These are phyloP conservation scores for Vinca minor DNA, from an alignment of 257 asterid species.

Conservation along the genomic window DNA sequence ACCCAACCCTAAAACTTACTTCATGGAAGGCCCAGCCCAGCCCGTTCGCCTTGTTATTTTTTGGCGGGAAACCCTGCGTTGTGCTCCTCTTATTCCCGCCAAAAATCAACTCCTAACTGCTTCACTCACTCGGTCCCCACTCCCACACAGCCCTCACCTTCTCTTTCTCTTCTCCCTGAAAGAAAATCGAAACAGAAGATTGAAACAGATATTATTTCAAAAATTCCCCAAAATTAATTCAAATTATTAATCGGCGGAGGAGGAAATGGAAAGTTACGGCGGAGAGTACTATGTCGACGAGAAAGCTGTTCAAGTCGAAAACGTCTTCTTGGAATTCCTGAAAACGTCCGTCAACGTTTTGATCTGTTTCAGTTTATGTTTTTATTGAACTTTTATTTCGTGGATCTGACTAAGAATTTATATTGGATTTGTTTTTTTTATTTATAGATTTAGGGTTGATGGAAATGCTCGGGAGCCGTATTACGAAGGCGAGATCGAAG, in stretches of 20 bases:
- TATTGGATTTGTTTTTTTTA: constrained; percentile 12
- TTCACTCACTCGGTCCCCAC: not conserved
- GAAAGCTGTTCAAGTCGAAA: constrained; percentile 77
- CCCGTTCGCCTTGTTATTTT: no score
- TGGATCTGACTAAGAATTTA: not conserved
- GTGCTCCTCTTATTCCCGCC: constrained; percentile 23
- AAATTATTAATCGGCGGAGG: not conserved
- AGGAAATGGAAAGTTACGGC: constrained; percentile 46
- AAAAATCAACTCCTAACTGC: not conserved
- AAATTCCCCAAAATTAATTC: not conserved
- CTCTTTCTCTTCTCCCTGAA: not conserved
- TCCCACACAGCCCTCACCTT: not conserved
- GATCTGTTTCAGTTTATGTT: no score
- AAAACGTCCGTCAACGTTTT: constrained; percentile 28
- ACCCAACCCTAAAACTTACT: no score
- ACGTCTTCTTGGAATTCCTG: constrained; percentile 71
- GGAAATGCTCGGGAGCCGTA: constrained; percentile 52
- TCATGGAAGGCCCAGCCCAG: no score
- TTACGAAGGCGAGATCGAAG: constrained; percentile 76
- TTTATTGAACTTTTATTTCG: not conserved
- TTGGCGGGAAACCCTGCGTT: constrained; percentile 24
- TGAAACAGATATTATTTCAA: not conserved
- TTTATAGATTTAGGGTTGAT: constrained; percentile 37
- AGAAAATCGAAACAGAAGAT: not conserved
- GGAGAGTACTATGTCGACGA: constrained; percentile 71